Base-by-base conservation (phyloP, 768 basidiomycete species). In the Hygrophorus pudorinus region DNA sequence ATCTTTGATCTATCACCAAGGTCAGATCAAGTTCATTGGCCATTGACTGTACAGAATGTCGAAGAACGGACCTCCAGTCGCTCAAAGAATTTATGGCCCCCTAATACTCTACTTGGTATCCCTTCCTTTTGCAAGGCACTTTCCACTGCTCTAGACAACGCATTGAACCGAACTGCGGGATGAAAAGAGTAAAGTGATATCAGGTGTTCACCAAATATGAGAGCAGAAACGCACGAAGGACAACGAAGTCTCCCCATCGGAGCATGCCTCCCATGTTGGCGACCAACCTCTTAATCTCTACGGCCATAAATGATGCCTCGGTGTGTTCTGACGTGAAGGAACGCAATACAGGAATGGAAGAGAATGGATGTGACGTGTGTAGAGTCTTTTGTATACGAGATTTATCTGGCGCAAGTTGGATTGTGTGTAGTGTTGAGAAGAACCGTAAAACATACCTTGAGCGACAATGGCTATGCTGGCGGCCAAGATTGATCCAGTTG, bases 51-150 rank as follows among this genome's bases (percentile, higher is more conserved):
- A 17, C 28, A 31, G 30, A n/a, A 21, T 31, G 24, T 9, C 13
- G 18, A 12, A 42, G 1, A 24, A 51, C 65, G 38, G 34, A 79
- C 83, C 70, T 91, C 89, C 54, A 77, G 57, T 13, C 88, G 77
- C 50, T 91, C 86, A 53, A 92, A 92, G 70, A 91, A 91, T 55
- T 81, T 85, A 55, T 85, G 83, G 0, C 88, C 88, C 16, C 78
- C 81, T 2, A 92, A 70, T 39, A 92, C 73, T 46, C 76, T 65
- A 52, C 73, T 77, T 1, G 88, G 88, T 31, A 94, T 85, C n/a
- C 78, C 75, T 49, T 81, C 76, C 49, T 74, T 79, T 55, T 88
- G 86, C 17, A 94, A 61, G 0, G 81, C 79, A 11, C 70, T 72
- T 62, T 92, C 91, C 28, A 92, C 72, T 0, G 68, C 66, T 27